These are phyloP conservation scores for Strobilomyces dryophilus DNA, from an alignment of 768 basidiomycete genomes.

Conservation along the genomic window DNA sequence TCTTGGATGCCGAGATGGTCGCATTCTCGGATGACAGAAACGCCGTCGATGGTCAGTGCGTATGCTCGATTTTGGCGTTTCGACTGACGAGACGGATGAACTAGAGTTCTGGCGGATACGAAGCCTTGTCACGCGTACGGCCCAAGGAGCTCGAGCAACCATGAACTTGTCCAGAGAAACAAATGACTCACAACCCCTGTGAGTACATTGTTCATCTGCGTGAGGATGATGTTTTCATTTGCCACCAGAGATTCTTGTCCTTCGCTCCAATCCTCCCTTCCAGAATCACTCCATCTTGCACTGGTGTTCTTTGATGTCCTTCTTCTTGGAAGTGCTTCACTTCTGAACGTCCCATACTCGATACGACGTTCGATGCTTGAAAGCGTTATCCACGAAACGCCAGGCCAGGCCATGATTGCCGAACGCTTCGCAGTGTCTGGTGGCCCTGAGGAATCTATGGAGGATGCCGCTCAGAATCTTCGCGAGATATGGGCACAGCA, in stretches of 20 bases:
- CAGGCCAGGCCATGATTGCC: slow-evolving; percentile 63
- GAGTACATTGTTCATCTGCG: slow-evolving; percentile 7
- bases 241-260: slow-evolving; percentile 34
- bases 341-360: slow-evolving; percentile 54
- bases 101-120: slow-evolving; percentile 77
- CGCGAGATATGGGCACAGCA: slow-evolving; percentile 45
- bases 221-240: slow-evolving; percentile 2
- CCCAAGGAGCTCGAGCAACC: slow-evolving; percentile 45
- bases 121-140: slow-evolving; percentile 53
- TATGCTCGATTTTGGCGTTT: neutral
- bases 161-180: slow-evolving; percentile 17
- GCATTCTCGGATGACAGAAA: slow-evolving; percentile 58
- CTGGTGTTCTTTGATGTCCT: slow-evolving; percentile 89
- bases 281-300: slow-evolving; percentile 54
- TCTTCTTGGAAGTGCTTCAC: slow-evolving; percentile 54
- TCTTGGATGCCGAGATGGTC: slow-evolving; percentile 88
- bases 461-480: slow-evolving; percentile 28
- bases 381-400: slow-evolving; percentile 44
- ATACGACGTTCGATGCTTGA: slow-evolving; percentile 62
- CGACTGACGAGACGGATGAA: slow-evolving; percentile 1
- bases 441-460: slow-evolving; percentile 7
- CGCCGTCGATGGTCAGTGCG: slow-evolving; percentile 63
- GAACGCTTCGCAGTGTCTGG: slow-evolving; percentile 43
- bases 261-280: slow-evolving; percentile 39
- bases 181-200: slow-evolving; percentile 23